A percentile compares a stretch with the other conserved stretches of the same genome.
phyloP scores from a whole-genome alignment of 192 early-diverging fungal genomes.

The Funneliformis geosporum region DNA sequence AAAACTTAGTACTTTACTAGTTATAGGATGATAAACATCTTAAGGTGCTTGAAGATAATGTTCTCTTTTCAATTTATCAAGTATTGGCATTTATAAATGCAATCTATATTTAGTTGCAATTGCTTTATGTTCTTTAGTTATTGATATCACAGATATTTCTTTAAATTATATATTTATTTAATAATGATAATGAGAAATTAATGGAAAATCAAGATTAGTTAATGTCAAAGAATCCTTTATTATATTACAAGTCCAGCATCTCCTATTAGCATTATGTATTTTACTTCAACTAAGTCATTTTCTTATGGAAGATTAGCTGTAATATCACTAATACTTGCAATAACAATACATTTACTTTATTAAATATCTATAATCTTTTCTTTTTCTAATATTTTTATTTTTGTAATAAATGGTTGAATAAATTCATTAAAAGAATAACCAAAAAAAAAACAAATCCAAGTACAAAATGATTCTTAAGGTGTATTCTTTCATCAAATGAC shows the following conservation, averaged over 20 bases:
- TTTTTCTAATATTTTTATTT: not conserved
- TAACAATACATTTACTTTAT: not conserved
- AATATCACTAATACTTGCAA: not conserved
- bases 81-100: no score
- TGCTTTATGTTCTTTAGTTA: not conserved
- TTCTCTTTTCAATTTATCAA: not conserved
- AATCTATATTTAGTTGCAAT: not conserved
- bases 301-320: not conserved
- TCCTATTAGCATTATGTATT: not conserved
- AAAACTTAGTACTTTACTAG: no score
- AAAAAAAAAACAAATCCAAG: not conserved
- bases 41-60: not conserved
- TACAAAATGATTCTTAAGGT: not conserved
- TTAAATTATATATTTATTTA: not conserved
- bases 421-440: not conserved
- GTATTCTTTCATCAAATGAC: not conserved
- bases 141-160: not conserved
- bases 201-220: not conserved
- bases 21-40: not conserved
- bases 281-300: conserved; percentile 2
- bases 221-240: not conserved
- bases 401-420: not conserved
- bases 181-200: not conserved
- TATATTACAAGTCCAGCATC: not conserved
- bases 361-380: not conserved